phyloP scores from a whole-genome alignment of 164 flowering plant species.

The Kalanchoe fedtschenkoi region DNA sequence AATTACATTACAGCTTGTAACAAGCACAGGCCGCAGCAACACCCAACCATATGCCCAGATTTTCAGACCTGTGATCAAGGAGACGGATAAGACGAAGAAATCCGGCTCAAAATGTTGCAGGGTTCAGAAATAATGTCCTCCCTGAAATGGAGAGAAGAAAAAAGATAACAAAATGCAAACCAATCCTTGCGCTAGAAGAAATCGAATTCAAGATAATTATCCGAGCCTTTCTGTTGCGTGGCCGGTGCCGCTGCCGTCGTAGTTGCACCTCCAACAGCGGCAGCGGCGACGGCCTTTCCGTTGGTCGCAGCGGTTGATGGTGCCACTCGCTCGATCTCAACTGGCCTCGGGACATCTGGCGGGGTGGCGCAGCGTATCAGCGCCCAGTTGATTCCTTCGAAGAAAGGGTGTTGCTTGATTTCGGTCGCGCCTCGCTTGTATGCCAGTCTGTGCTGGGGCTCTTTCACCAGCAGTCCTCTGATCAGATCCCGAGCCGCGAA shows the following conservation, averaged over 20 bases:
- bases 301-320: background rate
- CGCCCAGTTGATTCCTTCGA: background rate
- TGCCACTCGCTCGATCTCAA: background rate
- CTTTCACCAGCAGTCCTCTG: background rate
- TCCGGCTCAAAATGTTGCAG: background rate
- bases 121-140: background rate
- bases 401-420: background rate
- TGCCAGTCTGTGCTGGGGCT: background rate
- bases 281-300: background rate
- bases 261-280: constrained; percentile 11
- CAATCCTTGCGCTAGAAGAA: constrained; percentile 46
- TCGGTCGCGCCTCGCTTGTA: background rate
- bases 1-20: background rate
- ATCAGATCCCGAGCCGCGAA: background rate
- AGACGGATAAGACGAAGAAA: background rate
- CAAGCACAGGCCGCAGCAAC: background rate
- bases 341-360: background rate
- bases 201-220: constrained; percentile 78
- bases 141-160: no score
- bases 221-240: constrained; percentile 38
- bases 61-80: no score
- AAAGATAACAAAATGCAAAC: background rate
- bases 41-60: no score
- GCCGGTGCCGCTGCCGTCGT: background rate
- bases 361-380: background rate